Evolutionary conservation across 306 rosid species (phyloP).

Genomic region (Quercus berberidifolia): DNA sequence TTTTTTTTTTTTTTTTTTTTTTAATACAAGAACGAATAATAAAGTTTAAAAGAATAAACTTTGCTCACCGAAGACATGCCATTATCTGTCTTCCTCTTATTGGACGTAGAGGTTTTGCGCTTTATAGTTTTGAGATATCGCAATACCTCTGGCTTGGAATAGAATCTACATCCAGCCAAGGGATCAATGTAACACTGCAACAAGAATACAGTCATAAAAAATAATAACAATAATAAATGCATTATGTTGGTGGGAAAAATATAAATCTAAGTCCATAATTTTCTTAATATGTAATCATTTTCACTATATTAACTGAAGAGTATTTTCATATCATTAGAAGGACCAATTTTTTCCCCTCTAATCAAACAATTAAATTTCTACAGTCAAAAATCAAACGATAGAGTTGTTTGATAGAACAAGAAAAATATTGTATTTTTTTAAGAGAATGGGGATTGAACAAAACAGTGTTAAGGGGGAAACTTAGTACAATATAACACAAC

Average conservation of each 20-base stretch:
- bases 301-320: no score
- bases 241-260: slow-evolving; percentile 7
- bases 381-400: no score
- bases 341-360: no score
- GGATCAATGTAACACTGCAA: slow-evolving; percentile 79
- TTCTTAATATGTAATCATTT: not conserved
- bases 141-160: slow-evolving; percentile 81
- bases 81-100: slow-evolving; percentile 31
- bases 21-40: not conserved
- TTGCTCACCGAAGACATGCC: slow-evolving; percentile 32
- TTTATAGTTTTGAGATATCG: slow-evolving; percentile 58
- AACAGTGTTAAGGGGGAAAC: no score
- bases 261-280: not conserved
- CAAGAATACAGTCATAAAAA: slow-evolving; percentile 14
- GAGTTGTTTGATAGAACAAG: no score
- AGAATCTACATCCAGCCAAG: slow-evolving; percentile 51
- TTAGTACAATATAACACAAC: no score
- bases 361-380: no score
- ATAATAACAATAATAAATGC: not conserved
- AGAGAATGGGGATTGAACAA: no score
- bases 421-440: no score
- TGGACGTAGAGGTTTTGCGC: slow-evolving; percentile 25
- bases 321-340: no score
- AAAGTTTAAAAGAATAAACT: slow-evolving; percentile 35
- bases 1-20: no score